phyloP scores from a whole-genome alignment of 192 early-diverging fungal genomes.

The Entomortierella beljakovae region DNA sequence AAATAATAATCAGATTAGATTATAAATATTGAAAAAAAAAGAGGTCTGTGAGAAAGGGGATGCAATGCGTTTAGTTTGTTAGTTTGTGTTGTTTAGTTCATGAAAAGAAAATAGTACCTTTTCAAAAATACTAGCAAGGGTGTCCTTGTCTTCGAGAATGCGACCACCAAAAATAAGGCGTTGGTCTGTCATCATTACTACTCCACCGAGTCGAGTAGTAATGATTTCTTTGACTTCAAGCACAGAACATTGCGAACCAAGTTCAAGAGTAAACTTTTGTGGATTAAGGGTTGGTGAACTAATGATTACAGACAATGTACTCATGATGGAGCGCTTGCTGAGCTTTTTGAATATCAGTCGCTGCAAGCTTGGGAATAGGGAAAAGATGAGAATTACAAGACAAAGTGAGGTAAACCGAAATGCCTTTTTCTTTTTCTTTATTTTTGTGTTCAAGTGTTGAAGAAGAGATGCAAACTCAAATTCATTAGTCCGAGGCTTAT shows the following conservation, averaged over 20 bases:
- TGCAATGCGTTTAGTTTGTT: too few relatives aligned
- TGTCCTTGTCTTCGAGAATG: conserved; percentile 42
- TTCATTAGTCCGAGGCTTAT: too few relatives aligned
- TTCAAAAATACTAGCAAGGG: conserved; percentile 32
- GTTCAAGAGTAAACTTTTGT: conserved; percentile 17
- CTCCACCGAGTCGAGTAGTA: conserved; percentile 26
- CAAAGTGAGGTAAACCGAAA: too few relatives aligned
- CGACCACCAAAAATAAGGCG: conserved; percentile 46
- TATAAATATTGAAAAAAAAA: too few relatives aligned
- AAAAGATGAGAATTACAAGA: too few relatives aligned
- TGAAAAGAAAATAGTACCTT: conserved; percentile 20
- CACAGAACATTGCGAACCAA: conserved; percentile 24
- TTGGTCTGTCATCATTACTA: conserved; percentile 10
- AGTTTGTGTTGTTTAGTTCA: background rate
- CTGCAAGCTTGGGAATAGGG: background rate
- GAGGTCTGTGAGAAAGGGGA: too few relatives aligned
- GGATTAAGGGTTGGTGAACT: conserved; percentile 26
- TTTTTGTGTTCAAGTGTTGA: too few relatives aligned
- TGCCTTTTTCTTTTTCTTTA: too few relatives aligned
- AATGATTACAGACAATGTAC: conserved; percentile 31
- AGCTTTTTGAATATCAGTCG: too few relatives aligned
- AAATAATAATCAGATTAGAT: background rate
- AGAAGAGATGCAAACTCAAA: too few relatives aligned
- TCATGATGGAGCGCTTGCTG: conserved; percentile 36
- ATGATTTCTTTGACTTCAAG: conserved; percentile 38